Evolutionary conservation across 1,284 basidiomycete species (phyloP), one percentile per base, ranked within the genome.

Genomic region (Sutorius eximius): DNA sequence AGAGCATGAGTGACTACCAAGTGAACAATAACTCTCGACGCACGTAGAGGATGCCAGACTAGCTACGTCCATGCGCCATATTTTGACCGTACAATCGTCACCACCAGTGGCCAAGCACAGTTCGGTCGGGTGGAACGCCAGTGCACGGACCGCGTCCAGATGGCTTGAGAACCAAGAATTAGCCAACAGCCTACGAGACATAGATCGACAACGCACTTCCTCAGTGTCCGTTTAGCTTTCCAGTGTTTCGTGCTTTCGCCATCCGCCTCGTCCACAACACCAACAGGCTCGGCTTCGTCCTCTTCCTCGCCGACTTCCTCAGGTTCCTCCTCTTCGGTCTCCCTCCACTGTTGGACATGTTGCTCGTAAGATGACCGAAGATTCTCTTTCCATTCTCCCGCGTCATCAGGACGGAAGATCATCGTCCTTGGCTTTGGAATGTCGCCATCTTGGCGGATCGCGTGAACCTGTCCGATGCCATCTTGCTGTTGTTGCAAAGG

Each of bases 51-150:
- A 87, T 18, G 87, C 81, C 54, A 93, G 75, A 61, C 82, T 79
- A 34, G 82, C 74, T 24, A 87, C 81, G 61, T 93, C 90, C 76
- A 94, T 82, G 59, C 90, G 81, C 96, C 96, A 99, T 58, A 98
- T 85, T 74, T 98, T 99, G 61, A 99, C 88, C 13, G 94, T 96
- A 70, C 85, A 91, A 70, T 99, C 97, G 71, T 98, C 95, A 38
- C 93, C 92, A 37, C 91, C 96, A 41, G 92, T 94, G 11, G 92
- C 93, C 42, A 98, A 76, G 57, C 88, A 86, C 47, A 93, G 74
- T 61, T 93, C 90, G 32, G 78, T 87, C 1, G 89, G 89, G 68
- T 94, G 90, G 78, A 97, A 96, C 0, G 90, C 86, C 24, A 98
- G 78, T 11, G 93, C 87, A 46, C 95, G 86, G 34, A 98, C 94